A percentile compares a stretch with the other conserved stretches of the same genome.
These are phyloP conservation scores for Glycine tomentella DNA, from an alignment of 306 rosid genomes.

Conservation along the genomic window DNA sequence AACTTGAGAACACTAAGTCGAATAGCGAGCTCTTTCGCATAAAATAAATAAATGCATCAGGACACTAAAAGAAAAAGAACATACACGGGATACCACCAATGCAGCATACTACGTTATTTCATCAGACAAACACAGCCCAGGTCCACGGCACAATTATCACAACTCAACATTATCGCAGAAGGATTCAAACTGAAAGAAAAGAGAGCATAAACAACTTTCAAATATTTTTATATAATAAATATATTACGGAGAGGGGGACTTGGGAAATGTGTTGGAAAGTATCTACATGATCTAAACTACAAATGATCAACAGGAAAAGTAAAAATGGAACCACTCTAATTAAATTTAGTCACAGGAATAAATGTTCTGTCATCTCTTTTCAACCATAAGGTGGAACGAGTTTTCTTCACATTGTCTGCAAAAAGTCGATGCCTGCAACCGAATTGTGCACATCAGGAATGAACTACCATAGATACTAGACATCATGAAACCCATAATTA, in stretches of 20 bases:
- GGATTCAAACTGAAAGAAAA: slow-evolving; percentile 15
- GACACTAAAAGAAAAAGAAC: no score
- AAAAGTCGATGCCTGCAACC: slow-evolving; percentile 76
- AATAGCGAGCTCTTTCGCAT: background rate
- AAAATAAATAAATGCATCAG: no score
- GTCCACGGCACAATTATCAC: background rate
- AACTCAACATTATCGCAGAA: background rate
- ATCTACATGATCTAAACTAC: slow-evolving; percentile 43
- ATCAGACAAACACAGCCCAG: background rate
- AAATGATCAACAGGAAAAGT: background rate
- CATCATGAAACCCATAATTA: slow-evolving; percentile 18
- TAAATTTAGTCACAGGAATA: slow-evolving; percentile 60
- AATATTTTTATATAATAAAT: slow-evolving; percentile 27
- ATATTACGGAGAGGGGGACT: slow-evolving; percentile 7
- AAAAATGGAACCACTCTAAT: slow-evolving; percentile 30
- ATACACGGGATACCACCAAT: background rate
- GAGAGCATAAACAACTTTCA: slow-evolving; percentile 3
- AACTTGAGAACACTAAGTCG: background rate
- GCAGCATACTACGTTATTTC: background rate
- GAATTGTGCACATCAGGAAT: slow-evolving; percentile 44
- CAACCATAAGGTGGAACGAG: slow-evolving; percentile 87
- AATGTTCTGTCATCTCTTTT: slow-evolving; percentile 76
- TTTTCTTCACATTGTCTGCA: slow-evolving; percentile 77
- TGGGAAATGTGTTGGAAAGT: slow-evolving; percentile 1
- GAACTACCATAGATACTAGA: slow-evolving; percentile 22